Evolutionary conservation across 192 early-diverging fungal genomes (phyloP).

Genomic region (Backusella liffmaniae): DNA sequence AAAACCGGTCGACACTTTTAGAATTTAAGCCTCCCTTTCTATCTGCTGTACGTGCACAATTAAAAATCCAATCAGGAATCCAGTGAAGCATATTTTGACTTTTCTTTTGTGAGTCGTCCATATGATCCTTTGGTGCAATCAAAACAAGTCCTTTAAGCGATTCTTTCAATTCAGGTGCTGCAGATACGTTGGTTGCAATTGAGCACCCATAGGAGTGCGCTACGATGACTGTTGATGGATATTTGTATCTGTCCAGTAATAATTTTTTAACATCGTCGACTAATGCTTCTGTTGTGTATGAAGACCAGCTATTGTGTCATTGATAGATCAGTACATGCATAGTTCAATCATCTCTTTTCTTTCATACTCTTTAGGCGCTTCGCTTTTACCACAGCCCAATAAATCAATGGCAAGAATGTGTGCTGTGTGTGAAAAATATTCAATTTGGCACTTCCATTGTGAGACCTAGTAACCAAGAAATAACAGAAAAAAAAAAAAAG

Average conservation of each 20-base stretch:
- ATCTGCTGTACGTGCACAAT: conserved; percentile 43
- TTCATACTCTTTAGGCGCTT: conserved; percentile 45
- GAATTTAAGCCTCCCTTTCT: conserved; percentile 48
- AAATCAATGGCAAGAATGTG: conserved; percentile 56
- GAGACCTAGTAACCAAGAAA: conserved; percentile 36
- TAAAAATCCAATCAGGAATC: conserved; percentile 47
- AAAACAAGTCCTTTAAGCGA: conserved; percentile 49
- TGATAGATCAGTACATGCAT: not conserved
- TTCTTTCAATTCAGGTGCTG: conserved; percentile 18
- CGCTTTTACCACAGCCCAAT: conserved; percentile 55
- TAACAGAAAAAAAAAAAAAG: conserved; percentile 1
- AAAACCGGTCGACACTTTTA: conserved; percentile 43
- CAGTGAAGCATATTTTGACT: conserved; percentile 27
- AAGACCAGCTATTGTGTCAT: conserved; percentile 32
- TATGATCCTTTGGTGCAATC: conserved; percentile 47
- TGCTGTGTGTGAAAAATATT: conserved; percentile 49
- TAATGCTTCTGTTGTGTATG: conserved; percentile 48
- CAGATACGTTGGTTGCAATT: conserved; percentile 43
- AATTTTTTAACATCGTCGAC: conserved; percentile 45
- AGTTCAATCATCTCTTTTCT: too few species aligned
- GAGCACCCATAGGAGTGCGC: conserved; percentile 58
- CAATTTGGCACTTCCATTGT: conserved; percentile 57
- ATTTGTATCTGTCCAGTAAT: conserved; percentile 43
- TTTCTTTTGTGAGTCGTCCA: conserved; percentile 38
- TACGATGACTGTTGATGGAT: conserved; percentile 48